phyloP scores from a whole-genome alignment of 257 asterid species.

The Anisodus acutangulus region DNA sequence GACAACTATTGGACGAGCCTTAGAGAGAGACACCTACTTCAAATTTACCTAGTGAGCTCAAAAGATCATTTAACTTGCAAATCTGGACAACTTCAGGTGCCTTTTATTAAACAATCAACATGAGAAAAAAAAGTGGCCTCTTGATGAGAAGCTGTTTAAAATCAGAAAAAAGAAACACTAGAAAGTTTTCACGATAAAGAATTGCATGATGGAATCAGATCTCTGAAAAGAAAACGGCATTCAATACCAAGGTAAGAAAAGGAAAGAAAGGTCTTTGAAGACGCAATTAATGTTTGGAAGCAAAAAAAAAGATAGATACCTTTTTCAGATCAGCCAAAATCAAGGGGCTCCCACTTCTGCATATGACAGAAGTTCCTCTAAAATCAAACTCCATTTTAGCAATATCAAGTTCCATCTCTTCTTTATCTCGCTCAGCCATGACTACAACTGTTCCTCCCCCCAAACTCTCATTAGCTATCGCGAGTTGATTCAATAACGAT shows the following conservation, averaged over 20 bases:
- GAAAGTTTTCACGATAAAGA: not conserved
- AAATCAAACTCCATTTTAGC: constrained; percentile 90
- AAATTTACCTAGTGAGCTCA: constrained; percentile 42
- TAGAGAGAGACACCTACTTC: constrained; percentile 81
- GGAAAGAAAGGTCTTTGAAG: not conserved
- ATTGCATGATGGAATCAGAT: constrained; percentile 21
- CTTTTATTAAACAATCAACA: constrained; percentile 15
- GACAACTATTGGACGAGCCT: constrained; percentile 91
- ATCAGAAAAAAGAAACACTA: constrained; percentile 12
- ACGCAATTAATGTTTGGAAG: not conserved
- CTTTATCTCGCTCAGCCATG: constrained; percentile 96
- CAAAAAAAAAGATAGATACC: constrained; percentile 38
- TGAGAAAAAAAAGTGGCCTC: not conserved
- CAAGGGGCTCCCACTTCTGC: constrained; percentile 92
- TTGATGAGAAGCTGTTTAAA: not conserved
- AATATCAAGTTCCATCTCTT: constrained; percentile 95
- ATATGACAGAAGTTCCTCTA: constrained; percentile 88
- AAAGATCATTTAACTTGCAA: constrained; percentile 26
- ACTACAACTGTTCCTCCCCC: constrained; percentile 89
- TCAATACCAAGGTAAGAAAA: not conserved
- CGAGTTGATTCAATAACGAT: constrained; percentile 85
- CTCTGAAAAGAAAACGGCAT: not conserved
- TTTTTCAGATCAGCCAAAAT: constrained; percentile 86
- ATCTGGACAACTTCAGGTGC: constrained; percentile 23
- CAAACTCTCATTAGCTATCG: constrained; percentile 91